Conservation (phyloP, 345 rosid species). For the Microthlaspi erraticum region DNA sequence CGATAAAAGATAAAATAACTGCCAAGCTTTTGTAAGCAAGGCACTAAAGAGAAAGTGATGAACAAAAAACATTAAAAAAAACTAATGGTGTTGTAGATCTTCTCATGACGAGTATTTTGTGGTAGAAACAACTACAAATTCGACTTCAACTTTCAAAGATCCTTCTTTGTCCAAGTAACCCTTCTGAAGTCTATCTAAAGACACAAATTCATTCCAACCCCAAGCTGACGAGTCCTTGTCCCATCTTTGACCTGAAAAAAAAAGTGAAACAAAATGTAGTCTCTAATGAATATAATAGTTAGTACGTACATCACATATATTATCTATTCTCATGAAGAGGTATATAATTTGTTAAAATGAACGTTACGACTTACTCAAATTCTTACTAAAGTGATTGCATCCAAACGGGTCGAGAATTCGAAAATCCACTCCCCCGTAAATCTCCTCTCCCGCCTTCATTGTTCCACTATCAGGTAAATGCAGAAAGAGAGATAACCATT, state of each 20-base stretch:
- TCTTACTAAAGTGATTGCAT: background rate
- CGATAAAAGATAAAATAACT: no score
- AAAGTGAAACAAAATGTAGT: no score
- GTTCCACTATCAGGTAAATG: background rate
- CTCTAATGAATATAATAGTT: no score
- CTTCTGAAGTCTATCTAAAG: conserved; percentile 1
- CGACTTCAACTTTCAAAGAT: conserved; percentile 6
- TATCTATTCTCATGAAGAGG: background rate
- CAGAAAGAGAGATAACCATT: background rate
- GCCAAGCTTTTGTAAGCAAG: no score
- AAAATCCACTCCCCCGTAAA: background rate
- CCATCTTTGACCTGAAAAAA: no score
- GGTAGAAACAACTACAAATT: conserved; percentile 15
- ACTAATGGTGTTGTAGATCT: background rate
- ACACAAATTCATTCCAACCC: background rate
- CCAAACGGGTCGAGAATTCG: conserved; percentile 28
- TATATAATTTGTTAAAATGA: no score
- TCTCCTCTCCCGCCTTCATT: background rate
- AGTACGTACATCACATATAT: no score
- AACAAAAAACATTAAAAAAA: background rate
- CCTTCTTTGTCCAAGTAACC: conserved; percentile 27
- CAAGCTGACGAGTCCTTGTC: background rate
- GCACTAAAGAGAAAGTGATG: no score
- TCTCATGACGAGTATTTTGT: background rate
- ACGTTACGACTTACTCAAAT: background rate